Evolutionary conservation across 495 filamentous ascomycete genomes (phyloP), one percentile per base, ranked within the genome.

Genomic region (Cercophora sp.): DNA sequence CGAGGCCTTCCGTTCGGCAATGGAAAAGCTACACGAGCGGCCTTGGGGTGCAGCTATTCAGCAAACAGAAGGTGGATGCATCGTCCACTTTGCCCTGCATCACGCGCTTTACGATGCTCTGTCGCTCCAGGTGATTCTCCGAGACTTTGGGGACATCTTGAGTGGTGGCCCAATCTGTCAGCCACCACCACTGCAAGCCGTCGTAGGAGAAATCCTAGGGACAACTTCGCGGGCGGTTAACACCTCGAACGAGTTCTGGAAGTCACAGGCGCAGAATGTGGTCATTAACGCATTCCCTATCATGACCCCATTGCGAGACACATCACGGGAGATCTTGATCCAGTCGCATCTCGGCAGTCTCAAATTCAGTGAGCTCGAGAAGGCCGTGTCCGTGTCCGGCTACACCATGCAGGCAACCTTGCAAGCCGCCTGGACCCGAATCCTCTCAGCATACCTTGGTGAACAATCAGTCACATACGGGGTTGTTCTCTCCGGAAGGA

Each of bases 101-200:
- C 89, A 95, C 67, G 85, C 86, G 2, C 68, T 95, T 1, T 93
- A 90, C 56, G 89, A 95, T 70, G 89, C 86, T 0, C 73, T 80
- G 27, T 85, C 86, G 13, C 67, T 95, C 4, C 70, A 77, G 13
- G 42, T 68, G 1, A 73, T 91, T 3, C 70, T 91, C 2, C 57
- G 70, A 1, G 81, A 86, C 52, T 65, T 91, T 23, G 56, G 62
- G 4, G 57, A 56, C 4, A 13, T 50, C 1, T 10, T 70, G 0
- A 22, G 26, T 3, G 58, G 55, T 4, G 8, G 16, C 2, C 8
- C 20, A 5, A 8, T 58, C 2, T 2, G 39, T 0, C 36, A 18
- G 1, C 56, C 55, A 1, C 40, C 58, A 3, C 39, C 63, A 13
- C 72, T 81, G 11, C 70, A 63, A 22, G 46, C 62, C 4, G 69